Conservation (phyloP, 768 basidiomycete genomes). For the Mycena belliarum region DNA sequence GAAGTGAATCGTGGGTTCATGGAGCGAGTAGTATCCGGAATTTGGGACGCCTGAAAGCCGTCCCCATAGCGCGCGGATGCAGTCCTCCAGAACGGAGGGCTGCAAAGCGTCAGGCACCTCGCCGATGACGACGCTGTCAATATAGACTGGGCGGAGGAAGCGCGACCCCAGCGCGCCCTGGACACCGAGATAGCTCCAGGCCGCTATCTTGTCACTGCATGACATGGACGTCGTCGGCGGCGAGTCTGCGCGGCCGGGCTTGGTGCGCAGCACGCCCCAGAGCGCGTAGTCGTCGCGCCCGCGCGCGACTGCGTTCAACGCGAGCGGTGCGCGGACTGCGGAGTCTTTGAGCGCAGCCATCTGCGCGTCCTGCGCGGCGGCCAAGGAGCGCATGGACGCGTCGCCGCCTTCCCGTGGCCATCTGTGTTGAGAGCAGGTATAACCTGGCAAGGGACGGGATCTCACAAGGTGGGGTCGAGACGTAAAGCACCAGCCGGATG, state of each 20-base stretch:
- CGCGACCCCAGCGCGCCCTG: conserved; percentile 77
- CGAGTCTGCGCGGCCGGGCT: conserved; percentile 91
- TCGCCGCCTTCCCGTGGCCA: conserved; percentile 67
- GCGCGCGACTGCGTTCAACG: conserved; percentile 50
- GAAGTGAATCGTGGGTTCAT: conserved; percentile 55
- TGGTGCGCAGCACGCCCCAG: conserved; percentile 82
- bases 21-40: conserved; percentile 44
- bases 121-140: conserved; percentile 68
- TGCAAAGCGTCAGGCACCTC: conserved; percentile 53
- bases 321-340: conserved; percentile 30
- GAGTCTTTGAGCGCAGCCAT: conserved; percentile 73
- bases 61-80: conserved; percentile 64
- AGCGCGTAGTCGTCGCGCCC: conserved; percentile 81
- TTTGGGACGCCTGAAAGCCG: conserved; percentile 40
- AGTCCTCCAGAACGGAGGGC: conserved; percentile 54
- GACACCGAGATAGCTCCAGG: conserved; percentile 82
- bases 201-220: conserved; percentile 92
- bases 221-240: conserved; percentile 84
- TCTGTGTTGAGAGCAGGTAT: conserved; percentile 4
- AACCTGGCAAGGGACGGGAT: conserved; percentile 4
- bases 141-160: conserved; percentile 62
- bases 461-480: conserved; percentile 62
- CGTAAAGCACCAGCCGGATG: conserved; percentile 66
- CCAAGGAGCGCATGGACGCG: conserved; percentile 80
- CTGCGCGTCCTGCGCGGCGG: conserved; percentile 68